These are phyloP conservation scores for Carex pumila DNA, from an alignment of 176 grass and related monocot species.

Conservation along the genomic window DNA sequence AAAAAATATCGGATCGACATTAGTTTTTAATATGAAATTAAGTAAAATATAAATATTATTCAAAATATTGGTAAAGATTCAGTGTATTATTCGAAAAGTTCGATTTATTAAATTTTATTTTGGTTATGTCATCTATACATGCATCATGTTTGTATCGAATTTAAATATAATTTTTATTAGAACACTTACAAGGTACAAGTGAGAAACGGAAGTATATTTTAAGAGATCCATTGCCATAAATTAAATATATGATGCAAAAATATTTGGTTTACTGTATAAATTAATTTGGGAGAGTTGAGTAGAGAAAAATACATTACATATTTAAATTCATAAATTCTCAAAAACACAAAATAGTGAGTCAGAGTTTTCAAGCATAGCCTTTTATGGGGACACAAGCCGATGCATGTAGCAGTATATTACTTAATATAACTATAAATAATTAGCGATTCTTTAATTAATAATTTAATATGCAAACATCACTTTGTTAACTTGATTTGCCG, in stretches of 20 bases:
- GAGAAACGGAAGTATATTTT: background rate
- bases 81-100: background rate
- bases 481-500: background rate
- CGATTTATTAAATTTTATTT: background rate
- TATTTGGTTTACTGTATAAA: background rate
- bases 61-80: too few relatives aligned
- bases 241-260: background rate
- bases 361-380: background rate
- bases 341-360: background rate
- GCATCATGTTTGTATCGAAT: background rate
- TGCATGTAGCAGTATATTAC: background rate
- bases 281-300: background rate
- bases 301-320: background rate
- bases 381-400: background rate
- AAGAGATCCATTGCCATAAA: too few relatives aligned
- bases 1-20: background rate
- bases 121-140: background rate
- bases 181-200: background rate
- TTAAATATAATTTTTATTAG: background rate
- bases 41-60: too few relatives aligned
- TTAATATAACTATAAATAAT: background rate
- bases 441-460: background rate
- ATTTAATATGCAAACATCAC: background rate
- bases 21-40: background rate
- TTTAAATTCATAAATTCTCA: background rate